Conservation (phyloP, 75 land plant species). For the Pinus tabuliformis region DNA sequence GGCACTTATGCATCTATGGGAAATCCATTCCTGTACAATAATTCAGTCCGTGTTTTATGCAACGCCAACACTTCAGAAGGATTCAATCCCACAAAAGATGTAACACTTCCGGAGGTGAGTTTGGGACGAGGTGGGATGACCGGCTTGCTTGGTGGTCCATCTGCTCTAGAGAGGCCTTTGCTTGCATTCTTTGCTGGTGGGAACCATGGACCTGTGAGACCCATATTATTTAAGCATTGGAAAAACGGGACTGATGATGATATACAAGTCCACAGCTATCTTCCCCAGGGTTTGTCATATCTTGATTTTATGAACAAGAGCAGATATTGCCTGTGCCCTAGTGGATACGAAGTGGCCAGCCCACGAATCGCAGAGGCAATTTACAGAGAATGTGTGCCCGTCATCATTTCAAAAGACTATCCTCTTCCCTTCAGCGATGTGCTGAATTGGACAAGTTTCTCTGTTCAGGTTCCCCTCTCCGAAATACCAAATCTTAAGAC, state of each 20-base stretch:
- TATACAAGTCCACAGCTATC: conserved; percentile 31
- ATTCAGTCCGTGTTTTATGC: conserved; percentile 39
- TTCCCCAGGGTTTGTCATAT: conserved; percentile 29
- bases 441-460: too few species aligned
- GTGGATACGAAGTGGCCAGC: conserved; percentile 71
- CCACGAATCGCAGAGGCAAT: conserved; percentile 67
- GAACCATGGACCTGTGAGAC: conserved; percentile 59
- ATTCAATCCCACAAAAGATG: conserved; percentile 38
- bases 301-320: conserved; percentile 45
- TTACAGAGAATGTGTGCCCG: conserved; percentile 60
- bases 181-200: conserved; percentile 64
- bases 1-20: conserved; percentile 29
- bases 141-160: conserved; percentile 7
- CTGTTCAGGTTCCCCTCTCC: too few species aligned
- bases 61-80: conserved; percentile 54
- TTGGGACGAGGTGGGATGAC: conserved; percentile 16
- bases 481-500: too few species aligned
- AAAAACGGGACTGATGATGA: conserved; percentile 42
- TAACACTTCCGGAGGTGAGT: conserved; percentile 41
- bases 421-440: too few species aligned
- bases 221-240: conserved; percentile 52
- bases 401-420: conserved; percentile 28
- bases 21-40: conserved; percentile 16
- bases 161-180: conserved; percentile 9
- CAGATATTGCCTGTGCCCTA: conserved; percentile 65